phyloP scores from a whole-genome alignment of 192 early-diverging fungal genomes.

The Helicostylum pulchrum region DNA sequence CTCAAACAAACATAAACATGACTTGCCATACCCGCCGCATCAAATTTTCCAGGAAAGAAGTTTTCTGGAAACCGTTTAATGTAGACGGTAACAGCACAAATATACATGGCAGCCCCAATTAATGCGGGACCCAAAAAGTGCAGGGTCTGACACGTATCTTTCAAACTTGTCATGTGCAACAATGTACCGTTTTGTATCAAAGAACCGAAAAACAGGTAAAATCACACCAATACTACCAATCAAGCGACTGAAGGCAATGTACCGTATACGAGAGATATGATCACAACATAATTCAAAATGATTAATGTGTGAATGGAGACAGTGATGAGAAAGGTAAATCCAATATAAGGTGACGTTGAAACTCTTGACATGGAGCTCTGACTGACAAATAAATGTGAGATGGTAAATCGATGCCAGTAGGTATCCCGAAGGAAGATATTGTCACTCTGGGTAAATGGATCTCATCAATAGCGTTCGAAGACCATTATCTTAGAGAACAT shows the following conservation, averaged over 20 bases:
- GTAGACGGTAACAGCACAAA: constrained; percentile 51
- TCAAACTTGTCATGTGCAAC: constrained; percentile 43
- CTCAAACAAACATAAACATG: constrained; percentile 57
- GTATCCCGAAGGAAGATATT: too few species aligned
- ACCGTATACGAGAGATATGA: constrained; percentile 29
- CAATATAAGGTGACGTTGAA: constrained; percentile 58
- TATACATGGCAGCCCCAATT: constrained; percentile 44
- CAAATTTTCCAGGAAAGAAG: constrained; percentile 54
- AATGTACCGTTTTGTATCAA: constrained; percentile 46
- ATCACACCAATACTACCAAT: constrained; percentile 45
- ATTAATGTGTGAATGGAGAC: constrained; percentile 49
- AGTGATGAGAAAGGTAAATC: constrained; percentile 55
- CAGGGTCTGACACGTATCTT: constrained; percentile 36
- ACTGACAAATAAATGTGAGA: constrained; percentile 54
- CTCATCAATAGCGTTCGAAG: too few species aligned
- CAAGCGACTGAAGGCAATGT: constrained; percentile 43
- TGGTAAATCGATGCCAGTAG: constrained; percentile 57
- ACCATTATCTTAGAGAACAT: too few species aligned
- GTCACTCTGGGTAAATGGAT: too few species aligned
- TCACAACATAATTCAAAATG: constrained; percentile 57
- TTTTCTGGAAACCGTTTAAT: constrained; percentile 59
- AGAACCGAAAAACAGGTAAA: constrained; percentile 48
- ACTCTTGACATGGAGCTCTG: constrained; percentile 44
- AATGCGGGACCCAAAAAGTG: constrained; percentile 46
- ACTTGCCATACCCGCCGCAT: constrained; percentile 47